Evolutionary conservation across 805 yeast genomes (phyloP), one percentile per base, ranked within the genome.

Genomic region (Saccharomycopsis fibuligera): DNA sequence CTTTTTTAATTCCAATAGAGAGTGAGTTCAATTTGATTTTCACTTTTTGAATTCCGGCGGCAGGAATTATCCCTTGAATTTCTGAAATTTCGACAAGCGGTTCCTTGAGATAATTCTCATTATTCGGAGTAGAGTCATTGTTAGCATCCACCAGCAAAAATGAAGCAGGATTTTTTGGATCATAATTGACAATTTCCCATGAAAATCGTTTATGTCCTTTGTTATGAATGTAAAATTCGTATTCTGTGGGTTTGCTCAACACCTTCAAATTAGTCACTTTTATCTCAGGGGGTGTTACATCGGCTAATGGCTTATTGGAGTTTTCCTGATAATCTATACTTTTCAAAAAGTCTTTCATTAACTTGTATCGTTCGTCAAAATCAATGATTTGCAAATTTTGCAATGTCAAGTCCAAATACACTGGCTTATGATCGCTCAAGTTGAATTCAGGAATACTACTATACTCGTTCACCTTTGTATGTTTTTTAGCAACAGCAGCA

Each of bases 361-460:
- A 55, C 8, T 51, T 53, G 8, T 63, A 61, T 12, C 76, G 62
- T 40, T 58, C 60, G 4, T 56, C 63, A 14, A 58, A 58, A 57
- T 79, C 69, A 8, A 75, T 61, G 2, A 71, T 48, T 10, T 64
- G 61, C 1, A 67, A 56, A 71, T 38, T 5, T 54, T 54, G 40
- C 63, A 70, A 16, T 64, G 68, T 2, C 73, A 61, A 12, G 60
- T 58, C 2, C 33, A 53, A 35, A 27, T 23, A 50, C 2, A 79
- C 83, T 0, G 86, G 84, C 45, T 70, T 67, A 58, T 79, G 86
- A 55, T 79, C 86, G 0, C 82, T 76, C 0, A 68, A 58, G 5
- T 44, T 42, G 4, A 64, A 49, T 0, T 58, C 57, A 17, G 60
- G 55, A 4, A 63, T 56, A 0, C 47, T 19, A n/a, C 57, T 41